Evolutionary conservation across 106 monocot genomes (phyloP).

Genomic region (Apostasia shenzhenica): DNA sequence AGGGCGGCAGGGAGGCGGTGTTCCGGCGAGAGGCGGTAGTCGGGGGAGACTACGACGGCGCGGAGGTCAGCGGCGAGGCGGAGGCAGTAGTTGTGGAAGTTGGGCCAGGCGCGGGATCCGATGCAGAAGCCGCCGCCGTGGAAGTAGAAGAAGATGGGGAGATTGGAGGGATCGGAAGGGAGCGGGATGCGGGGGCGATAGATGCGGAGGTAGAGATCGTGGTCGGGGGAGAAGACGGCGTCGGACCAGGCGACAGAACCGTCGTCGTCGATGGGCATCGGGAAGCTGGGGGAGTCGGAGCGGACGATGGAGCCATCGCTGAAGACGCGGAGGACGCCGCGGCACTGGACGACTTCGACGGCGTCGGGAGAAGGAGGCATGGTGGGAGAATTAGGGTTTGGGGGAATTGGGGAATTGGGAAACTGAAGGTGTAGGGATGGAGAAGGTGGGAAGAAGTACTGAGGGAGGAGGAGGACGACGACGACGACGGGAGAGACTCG

Average conservation of each 20-base stretch:
- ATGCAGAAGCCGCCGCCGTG: conserved; percentile 92
- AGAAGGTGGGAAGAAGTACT: no score
- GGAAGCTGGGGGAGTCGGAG: conserved; percentile 31
- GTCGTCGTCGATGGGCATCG: conserved; percentile 46
- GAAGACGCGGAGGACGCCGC: conserved; percentile 49
- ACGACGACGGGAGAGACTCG: no score
- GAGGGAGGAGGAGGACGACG: no score
- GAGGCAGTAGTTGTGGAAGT: conserved; percentile 70
- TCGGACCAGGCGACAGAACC: conserved; percentile 56
- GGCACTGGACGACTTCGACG: conserved; percentile 49
- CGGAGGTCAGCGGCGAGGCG: conserved; percentile 45
- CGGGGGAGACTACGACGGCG: conserved; percentile 56
- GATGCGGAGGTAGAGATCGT: conserved; percentile 52
- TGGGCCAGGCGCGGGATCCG: conserved; percentile 76
- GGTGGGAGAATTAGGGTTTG: neutral
- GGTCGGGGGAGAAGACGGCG: conserved; percentile 24
- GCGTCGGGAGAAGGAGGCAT: neutral
- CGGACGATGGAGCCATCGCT: conserved; percentile 70
- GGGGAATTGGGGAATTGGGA: no score
- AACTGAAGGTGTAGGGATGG: no score
- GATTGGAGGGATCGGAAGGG: conserved; percentile 12
- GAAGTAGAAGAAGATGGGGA: conserved; percentile 84
- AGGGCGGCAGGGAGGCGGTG: conserved; percentile 70
- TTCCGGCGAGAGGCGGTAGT: conserved; percentile 79
- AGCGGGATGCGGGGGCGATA: conserved; percentile 29